These are phyloP conservation scores for Xylaria sp. DNA, from an alignment of 2,329 filamentous ascomycete species.

Conservation along the genomic window DNA sequence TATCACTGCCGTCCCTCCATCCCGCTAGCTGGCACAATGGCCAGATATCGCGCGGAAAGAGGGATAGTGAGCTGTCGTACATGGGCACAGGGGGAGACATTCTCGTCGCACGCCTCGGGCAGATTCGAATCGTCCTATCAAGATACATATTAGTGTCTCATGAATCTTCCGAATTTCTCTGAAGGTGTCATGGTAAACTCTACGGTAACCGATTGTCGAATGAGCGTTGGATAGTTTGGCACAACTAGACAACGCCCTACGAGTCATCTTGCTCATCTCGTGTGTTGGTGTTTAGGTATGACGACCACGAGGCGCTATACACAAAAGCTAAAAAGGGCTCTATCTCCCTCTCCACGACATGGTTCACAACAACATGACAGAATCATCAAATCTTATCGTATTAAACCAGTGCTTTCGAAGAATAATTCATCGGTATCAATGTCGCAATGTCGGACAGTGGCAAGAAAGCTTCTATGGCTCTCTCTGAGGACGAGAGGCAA, in stretches of 20 bases:
- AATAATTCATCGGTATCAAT: neutral
- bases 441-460: slow-evolving; percentile 15
- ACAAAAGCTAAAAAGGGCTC: neutral
- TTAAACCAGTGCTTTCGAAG: neutral
- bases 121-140: slow-evolving; percentile 31
- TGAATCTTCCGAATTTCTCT: slow-evolving; percentile 32
- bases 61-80: slow-evolving; percentile 26
- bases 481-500: slow-evolving; percentile 48
- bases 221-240: slow-evolving; percentile 25
- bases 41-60: slow-evolving; percentile 15
- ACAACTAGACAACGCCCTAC: slow-evolving; percentile 12
- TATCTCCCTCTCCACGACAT: neutral
- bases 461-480: slow-evolving; percentile 37
- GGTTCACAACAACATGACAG: neutral
- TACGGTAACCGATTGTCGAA: slow-evolving; percentile 10
- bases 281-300: slow-evolving; percentile 2
- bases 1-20: slow-evolving; percentile 12
- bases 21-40: slow-evolving; percentile 6
- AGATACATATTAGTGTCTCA: slow-evolving; percentile 31
- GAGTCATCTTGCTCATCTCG: slow-evolving; percentile 26
- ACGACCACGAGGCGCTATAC: slow-evolving; percentile 1
- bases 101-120: slow-evolving; percentile 28
- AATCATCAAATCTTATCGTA: neutral
- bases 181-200: slow-evolving; percentile 28
- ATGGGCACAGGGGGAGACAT: slow-evolving; percentile 13